Percentiles rank a stretch among this genome's conserved stretches.
Evolutionary conservation across 1,284 basidiomycete species (phyloP).

Genomic region (Meripilus lineatus): DNA sequence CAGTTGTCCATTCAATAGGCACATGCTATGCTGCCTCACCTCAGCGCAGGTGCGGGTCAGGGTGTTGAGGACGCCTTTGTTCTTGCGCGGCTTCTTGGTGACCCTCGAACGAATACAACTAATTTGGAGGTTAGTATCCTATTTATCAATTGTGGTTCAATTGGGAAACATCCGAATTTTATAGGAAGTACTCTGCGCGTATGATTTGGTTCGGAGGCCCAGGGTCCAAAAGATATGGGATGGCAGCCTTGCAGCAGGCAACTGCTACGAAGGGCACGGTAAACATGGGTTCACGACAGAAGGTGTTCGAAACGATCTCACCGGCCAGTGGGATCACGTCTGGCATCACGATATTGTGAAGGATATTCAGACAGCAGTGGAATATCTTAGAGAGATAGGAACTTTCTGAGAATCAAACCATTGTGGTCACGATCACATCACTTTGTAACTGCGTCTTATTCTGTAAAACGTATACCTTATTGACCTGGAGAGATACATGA

Average conservation of each 20-base stretch:
- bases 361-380: background rate
- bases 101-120: constrained; percentile 32
- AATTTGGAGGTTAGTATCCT: constrained; percentile 40
- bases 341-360: background rate
- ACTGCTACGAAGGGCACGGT: background rate
- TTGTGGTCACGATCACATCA: too few relatives aligned
- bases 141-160: too few relatives aligned
- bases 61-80: constrained; percentile 56
- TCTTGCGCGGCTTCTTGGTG: constrained; percentile 42
- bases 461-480: too few relatives aligned
- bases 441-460: too few relatives aligned
- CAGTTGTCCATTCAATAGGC: constrained; percentile 28
- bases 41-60: constrained; percentile 58
- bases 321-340: background rate
- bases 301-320: background rate
- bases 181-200: background rate
- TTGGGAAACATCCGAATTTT: too few relatives aligned
- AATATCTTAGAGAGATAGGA: too few relatives aligned
- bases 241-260: background rate
- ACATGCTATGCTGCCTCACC: constrained; percentile 56
- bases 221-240: background rate
- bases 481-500: too few relatives aligned
- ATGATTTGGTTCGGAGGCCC: background rate
- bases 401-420: too few relatives aligned
- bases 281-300: background rate